Evolutionary conservation across 2,329 filamentous ascomycete species (phyloP), one percentile per base, ranked within the genome.

Genomic region (Aspergillus puulaauensis): DNA sequence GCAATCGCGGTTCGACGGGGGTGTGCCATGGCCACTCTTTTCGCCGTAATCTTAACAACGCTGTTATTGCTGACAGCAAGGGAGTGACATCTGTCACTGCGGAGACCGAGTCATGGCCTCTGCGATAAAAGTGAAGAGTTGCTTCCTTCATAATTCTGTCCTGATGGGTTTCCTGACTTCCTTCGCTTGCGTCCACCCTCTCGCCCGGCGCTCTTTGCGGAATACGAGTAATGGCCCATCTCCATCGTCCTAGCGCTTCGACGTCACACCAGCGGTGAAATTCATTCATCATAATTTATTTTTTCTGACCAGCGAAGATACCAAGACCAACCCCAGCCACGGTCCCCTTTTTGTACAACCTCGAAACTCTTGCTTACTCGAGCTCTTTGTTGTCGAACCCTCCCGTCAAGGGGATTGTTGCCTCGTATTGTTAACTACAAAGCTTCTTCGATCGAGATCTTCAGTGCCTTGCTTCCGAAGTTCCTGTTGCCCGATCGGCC

Each of bases 201-300:
- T 39, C 39, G 31, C 39, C 33, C 44, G 3, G 19, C 27, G 45
- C 50, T 37, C 19, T 53, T 45, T 46, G 50, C 35, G 40, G 40
- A 9, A 24, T 24, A 41, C 46, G 12, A 19, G 31, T 41, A 27
- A 31, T 35, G 15, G 43, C n/a, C 54, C n/a, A 19, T 24, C 9
- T 19, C 54, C 12, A n/a, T 19, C n/a, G 15, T 21, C 14, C 40
- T 23, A 15, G 14, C 50, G 39, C 47, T 55, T 56, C 47, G 27
- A 61, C 56, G 59, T 61, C 56, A 61, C 55, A 56, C 51, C 49
- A 37, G 52, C 52, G 59, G 53, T 55, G 45, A 49, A 55, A 49
- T 50, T 44, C 52, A 9, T 27, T 39, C 44, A 9, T 27, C 52
- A 11, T 27, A 39, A 41, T 54, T 48, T 31, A 47, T 48, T 54